A percentile compares a stretch with the other conserved stretches of the same genome.
Evolutionary conservation across 495 filamentous ascomycete species (phyloP).

Genomic region (Aspergillus carlsbadensis): DNA sequence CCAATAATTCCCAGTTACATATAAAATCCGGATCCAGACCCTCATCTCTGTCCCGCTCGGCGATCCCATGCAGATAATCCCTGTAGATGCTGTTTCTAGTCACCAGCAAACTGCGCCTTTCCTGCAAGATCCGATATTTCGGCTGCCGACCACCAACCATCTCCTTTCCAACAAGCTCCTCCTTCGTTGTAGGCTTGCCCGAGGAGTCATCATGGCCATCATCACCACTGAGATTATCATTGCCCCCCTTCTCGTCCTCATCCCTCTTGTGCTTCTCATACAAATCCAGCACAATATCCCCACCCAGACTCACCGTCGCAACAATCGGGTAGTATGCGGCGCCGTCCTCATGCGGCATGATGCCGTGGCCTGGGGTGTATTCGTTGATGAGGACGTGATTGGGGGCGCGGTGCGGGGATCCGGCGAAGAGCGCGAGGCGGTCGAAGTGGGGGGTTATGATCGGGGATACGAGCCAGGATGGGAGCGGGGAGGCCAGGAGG

Average conservation of each 20-base stretch:
- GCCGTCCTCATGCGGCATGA: conserved; percentile 96
- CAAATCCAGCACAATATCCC: conserved; percentile 74
- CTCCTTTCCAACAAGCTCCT: too few relatives aligned
- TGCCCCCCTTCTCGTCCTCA: background rate
- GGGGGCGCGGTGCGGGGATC: conserved; percentile 69
- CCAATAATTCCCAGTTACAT: conserved; percentile 80
- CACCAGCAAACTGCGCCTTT: conserved; percentile 78
- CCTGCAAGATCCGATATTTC: conserved; percentile 75
- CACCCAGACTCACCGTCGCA: conserved; percentile 83
- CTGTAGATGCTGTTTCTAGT: conserved; percentile 68
- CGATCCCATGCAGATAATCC: conserved; percentile 75
- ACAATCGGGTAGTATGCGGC: conserved; percentile 82
- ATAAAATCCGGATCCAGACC: conserved; percentile 60
- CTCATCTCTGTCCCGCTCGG: conserved; percentile 57
- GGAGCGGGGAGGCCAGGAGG: conserved; percentile 73
- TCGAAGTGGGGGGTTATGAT: conserved; percentile 64
- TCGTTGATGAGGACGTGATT: conserved; percentile 96
- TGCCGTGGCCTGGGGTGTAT: conserved; percentile 83
- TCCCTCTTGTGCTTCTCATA: conserved; percentile 58
- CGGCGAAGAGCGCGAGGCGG: conserved; percentile 58
- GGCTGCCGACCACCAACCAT: conserved; percentile 25
- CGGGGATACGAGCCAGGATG: conserved; percentile 71
- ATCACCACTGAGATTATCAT: background rate
- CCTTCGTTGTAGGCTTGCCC: too few relatives aligned
- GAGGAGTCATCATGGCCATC: conserved; percentile 27